Evolutionary conservation across 2,329 filamentous ascomycete genomes (phyloP).

Genomic region (Fusarium succisae): DNA sequence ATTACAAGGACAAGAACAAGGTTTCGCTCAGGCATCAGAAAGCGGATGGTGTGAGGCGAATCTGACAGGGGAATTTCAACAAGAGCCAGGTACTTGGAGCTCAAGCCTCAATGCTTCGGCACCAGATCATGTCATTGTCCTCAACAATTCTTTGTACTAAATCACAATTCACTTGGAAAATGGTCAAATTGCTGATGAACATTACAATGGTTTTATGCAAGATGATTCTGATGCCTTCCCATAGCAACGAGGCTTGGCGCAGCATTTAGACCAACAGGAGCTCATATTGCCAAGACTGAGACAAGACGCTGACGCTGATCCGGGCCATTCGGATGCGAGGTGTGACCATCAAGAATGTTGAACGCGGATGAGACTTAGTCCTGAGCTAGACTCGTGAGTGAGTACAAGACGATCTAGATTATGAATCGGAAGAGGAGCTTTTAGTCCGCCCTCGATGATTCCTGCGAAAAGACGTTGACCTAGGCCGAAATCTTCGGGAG

Average conservation of each 20-base stretch:
- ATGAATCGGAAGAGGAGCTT: background rate
- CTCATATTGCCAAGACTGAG: background rate
- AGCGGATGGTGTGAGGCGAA: background rate
- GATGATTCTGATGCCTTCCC: accelerated
- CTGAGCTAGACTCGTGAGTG: background rate
- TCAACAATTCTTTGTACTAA: background rate
- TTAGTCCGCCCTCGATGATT: background rate
- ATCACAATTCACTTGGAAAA: accelerated
- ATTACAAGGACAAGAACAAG: background rate
- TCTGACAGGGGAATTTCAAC: background rate
- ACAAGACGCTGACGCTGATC: background rate
- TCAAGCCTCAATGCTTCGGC: background rate
- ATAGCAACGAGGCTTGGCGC: background rate
- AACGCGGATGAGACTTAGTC: background rate
- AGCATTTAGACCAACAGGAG: no score
- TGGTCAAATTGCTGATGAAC: accelerated
- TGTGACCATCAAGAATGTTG: background rate
- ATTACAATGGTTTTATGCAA: accelerated
- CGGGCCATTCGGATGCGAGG: constrained; percentile 1
- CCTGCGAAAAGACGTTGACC: background rate
- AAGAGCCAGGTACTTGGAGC: background rate
- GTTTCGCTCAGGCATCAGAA: background rate
- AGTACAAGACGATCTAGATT: background rate
- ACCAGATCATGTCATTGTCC: background rate
- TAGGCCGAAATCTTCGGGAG: background rate